Evolutionary conservation across 345 rosid genomes (phyloP).

Genomic region (Salix arbutifolia): DNA sequence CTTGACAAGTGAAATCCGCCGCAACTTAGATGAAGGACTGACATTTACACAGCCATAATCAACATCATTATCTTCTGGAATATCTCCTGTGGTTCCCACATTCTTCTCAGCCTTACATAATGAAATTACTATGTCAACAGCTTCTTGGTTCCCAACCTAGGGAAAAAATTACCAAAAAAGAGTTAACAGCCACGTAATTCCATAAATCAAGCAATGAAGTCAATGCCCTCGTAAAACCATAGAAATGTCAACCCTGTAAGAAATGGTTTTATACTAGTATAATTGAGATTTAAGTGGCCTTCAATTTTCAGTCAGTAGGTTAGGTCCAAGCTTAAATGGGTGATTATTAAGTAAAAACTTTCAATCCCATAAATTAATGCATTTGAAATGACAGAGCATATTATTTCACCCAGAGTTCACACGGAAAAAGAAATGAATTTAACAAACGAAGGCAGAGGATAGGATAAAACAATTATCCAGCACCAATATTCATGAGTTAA

Average conservation of each 20-base stretch:
- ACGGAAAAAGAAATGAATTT: not conserved
- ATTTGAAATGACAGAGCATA: not conserved
- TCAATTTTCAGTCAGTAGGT: not conserved
- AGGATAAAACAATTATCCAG: not conserved
- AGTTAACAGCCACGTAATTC: constrained; percentile 1
- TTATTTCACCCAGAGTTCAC: not conserved
- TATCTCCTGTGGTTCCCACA: constrained; percentile 10
- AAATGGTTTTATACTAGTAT: not conserved
- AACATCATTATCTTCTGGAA: constrained; percentile 23
- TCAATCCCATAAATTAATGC: not conserved
- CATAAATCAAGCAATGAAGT: not conserved
- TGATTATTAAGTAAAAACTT: no score
- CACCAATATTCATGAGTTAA: not conserved
- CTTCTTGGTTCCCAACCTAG: constrained; percentile 75
- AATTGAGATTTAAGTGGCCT: not conserved
- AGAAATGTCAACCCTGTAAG: not conserved
- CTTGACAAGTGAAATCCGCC: constrained; percentile 58
- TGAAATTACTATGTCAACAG: constrained; percentile 42
- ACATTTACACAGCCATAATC: constrained; percentile 43
- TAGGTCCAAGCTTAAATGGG: no score
- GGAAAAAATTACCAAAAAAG: not conserved
- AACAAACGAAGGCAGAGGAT: not conserved
- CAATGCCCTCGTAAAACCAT: not conserved
- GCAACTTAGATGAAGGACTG: constrained; percentile 63
- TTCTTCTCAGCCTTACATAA: constrained; percentile 35